A percentile compares a stretch with the other conserved stretches of the same genome.
Conservation (phyloP, 768 basidiomycete genomes). For the Suillus clintonianus region DNA sequence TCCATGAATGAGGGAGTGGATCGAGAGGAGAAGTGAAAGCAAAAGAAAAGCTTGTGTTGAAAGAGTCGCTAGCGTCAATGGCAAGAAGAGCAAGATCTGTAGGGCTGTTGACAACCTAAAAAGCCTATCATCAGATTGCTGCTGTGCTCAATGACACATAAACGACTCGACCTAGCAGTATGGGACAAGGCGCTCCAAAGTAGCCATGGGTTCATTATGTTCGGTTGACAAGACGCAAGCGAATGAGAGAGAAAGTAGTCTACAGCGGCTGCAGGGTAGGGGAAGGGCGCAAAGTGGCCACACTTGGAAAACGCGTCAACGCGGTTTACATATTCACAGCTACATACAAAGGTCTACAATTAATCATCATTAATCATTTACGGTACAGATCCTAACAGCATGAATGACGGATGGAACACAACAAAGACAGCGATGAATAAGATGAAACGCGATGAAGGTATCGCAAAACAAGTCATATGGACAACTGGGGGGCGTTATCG, state of each 20-base stretch:
- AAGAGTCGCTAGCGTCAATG: slow-evolving; percentile 81
- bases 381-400: not conserved
- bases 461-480: slow-evolving; percentile 14
- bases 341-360: not conserved
- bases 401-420: not conserved
- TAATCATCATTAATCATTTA: not conserved
- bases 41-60: slow-evolving; percentile 79
- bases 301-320: not conserved
- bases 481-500: slow-evolving; percentile 19
- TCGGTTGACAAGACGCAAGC: not conserved
- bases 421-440: not conserved
- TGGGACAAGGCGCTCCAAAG: slow-evolving; percentile 67
- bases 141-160: slow-evolving; percentile 1
- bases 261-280: not conserved
- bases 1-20: slow-evolving; percentile 81
- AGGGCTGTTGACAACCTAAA: slow-evolving; percentile 71
- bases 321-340: not conserved
- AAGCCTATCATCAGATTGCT: slow-evolving; percentile 8
- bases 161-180: slow-evolving; percentile 52
- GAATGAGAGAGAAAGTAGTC: not conserved
- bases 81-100: slow-evolving; percentile 83
- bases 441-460: not conserved
- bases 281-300: not conserved
- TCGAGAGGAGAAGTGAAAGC: slow-evolving; percentile 74
- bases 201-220: slow-evolving; percentile 55